phyloP scores from a whole-genome alignment of 2,329 filamentous ascomycete species.

The Stromatinia cepivora region DNA sequence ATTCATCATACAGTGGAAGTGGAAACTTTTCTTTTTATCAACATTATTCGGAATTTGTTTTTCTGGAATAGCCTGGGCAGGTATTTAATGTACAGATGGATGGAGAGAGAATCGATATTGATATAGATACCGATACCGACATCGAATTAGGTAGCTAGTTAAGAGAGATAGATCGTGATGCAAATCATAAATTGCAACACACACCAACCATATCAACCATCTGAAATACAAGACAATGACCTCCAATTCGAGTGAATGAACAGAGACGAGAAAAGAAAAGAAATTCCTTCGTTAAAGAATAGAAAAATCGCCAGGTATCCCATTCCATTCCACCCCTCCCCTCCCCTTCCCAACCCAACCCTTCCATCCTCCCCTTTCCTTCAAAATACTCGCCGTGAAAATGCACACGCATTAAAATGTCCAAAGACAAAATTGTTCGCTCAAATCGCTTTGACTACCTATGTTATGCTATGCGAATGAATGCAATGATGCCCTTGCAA shows the following conservation, averaged over 20 bases:
- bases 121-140: neutral
- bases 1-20: neutral
- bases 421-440: conserved; percentile 6
- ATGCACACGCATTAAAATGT: conserved; percentile 13
- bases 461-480: conserved; percentile 12
- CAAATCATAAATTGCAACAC: conserved; percentile 10
- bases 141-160: conserved; percentile 5
- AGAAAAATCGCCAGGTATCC: conserved; percentile 17
- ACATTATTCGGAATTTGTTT: conserved; percentile 13
- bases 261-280: neutral
- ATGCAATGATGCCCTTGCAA: conserved; percentile 4
- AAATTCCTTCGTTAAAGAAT: neutral
- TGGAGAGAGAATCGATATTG: conserved; percentile 3
- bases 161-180: conserved; percentile 11
- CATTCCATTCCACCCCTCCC: neutral
- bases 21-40: neutral
- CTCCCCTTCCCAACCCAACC: neutral
- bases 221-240: neutral
- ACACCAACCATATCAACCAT: neutral
- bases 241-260: neutral
- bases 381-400: conserved; percentile 9
- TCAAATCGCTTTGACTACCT: conserved; percentile 10
- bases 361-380: neutral
- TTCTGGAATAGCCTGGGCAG: conserved; percentile 15
- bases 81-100: conserved; percentile 17